These are phyloP conservation scores for Tremella yokohamensis DNA, from an alignment of 768 basidiomycete genomes.

Conservation along the genomic window DNA sequence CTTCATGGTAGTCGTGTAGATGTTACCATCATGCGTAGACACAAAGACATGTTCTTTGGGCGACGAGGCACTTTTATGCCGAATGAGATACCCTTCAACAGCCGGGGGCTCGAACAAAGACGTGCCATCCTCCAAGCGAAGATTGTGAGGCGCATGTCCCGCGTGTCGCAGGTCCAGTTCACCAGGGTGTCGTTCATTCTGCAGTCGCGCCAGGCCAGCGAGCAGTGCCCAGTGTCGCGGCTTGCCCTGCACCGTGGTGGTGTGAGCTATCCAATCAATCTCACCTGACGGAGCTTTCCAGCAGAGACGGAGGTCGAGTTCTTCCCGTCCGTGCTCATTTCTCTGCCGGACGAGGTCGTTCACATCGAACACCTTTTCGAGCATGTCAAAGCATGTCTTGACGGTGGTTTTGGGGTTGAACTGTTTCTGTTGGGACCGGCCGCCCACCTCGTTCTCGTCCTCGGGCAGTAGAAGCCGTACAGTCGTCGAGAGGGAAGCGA, in stretches of 20 bases:
- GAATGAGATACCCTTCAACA: conserved; percentile 75
- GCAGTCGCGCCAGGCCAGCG: conserved; percentile 68
- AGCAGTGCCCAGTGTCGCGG: conserved; percentile 68
- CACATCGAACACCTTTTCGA: conserved; percentile 62
- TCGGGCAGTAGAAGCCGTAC: conserved; percentile 69
- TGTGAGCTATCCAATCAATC: conserved; percentile 82
- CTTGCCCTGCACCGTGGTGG: conserved; percentile 58
- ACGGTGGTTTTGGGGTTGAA: conserved; percentile 66
- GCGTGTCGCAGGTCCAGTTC: conserved; percentile 69
- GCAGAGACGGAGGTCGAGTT: conserved; percentile 61
- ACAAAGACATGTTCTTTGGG: conserved; percentile 35
- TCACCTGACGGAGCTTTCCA: conserved; percentile 67
- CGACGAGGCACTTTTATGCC: conserved; percentile 18
- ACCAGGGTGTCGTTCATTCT: conserved; percentile 23
- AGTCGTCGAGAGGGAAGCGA: conserved; percentile 64
- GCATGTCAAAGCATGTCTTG: conserved; percentile 60
- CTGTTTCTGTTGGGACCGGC: conserved; percentile 54
- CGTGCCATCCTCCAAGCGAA: conserved; percentile 55
- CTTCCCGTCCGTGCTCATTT: conserved; percentile 54
- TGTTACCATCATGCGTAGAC: conserved; percentile 40
- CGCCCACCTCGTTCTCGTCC: conserved; percentile 51
- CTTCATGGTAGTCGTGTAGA: conserved; percentile 29
- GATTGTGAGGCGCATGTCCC: conserved; percentile 60
- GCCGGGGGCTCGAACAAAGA: conserved; percentile 69
- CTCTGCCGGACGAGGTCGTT: conserved; percentile 60